A percentile compares a stretch with the other conserved stretches of the same genome.
phyloP scores from a whole-genome alignment of 352 stramenopile genomes.

The Phytophthora citricola region DNA sequence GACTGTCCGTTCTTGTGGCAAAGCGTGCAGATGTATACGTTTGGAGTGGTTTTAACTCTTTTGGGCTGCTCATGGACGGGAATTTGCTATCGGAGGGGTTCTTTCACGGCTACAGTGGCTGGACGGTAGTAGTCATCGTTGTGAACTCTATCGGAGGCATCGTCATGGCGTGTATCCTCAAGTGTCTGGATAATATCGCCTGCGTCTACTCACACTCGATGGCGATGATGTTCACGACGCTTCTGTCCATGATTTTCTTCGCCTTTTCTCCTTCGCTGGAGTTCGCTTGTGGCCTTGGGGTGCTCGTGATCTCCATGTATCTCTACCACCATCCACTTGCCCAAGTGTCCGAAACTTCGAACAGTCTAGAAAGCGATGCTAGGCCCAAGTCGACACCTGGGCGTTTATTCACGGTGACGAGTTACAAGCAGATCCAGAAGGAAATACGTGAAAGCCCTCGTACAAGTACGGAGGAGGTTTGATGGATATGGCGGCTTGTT shows the following conservation, averaged over 20 bases:
- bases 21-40: constrained; percentile 79
- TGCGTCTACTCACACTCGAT: constrained; percentile 86
- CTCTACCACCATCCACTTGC: constrained; percentile 77
- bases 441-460: background rate
- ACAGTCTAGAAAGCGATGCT: constrained; percentile 2
- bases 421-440: background rate
- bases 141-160: constrained; percentile 81
- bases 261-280: constrained; percentile 81
- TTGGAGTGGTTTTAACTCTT: constrained; percentile 74
- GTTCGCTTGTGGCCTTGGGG: constrained; percentile 79
- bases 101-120: constrained; percentile 81
- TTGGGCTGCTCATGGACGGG: constrained; percentile 55
- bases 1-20: constrained; percentile 83
- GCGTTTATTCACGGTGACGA: constrained; percentile 1
- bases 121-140: constrained; percentile 74
- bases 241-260: constrained; percentile 89
- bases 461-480: constrained; percentile 8
- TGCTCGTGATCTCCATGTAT: constrained; percentile 88
- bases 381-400: constrained; percentile 19
- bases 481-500: background rate
- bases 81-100: constrained; percentile 48
- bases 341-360: constrained; percentile 10
- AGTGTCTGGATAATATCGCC: constrained; percentile 90
- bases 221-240: constrained; percentile 89
- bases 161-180: constrained; percentile 85